These are phyloP conservation scores for Camellia japonica DNA, from an alignment of 148 eudicot species.

Conservation along the genomic window DNA sequence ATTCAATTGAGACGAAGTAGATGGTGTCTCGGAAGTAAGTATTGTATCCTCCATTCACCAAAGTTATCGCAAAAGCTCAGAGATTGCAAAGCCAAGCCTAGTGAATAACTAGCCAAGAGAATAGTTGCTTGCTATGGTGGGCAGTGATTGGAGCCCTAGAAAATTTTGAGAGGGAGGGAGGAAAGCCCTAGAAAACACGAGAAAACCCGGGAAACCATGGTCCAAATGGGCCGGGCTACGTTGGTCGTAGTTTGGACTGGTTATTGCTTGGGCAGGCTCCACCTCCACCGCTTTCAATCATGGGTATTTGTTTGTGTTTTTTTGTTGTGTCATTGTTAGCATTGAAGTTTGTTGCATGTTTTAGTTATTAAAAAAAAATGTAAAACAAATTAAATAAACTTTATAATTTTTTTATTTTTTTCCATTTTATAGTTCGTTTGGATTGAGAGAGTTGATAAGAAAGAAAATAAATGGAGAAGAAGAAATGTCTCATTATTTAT, in stretches of 20 bases:
- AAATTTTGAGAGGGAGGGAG: not conserved
- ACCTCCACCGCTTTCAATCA: too few species aligned
- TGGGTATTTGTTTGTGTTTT: too few species aligned
- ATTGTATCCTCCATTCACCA: slow-evolving; percentile 36
- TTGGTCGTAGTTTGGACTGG: not conserved
- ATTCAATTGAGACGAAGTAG: slow-evolving; percentile 32
- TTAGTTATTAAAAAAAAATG: too few species aligned
- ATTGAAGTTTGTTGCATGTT: too few species aligned
- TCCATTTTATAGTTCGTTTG: too few species aligned
- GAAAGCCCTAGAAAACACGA: slow-evolving; percentile 8
- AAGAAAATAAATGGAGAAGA: too few species aligned
- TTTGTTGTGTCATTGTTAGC: too few species aligned
- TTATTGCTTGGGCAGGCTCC: not conserved
- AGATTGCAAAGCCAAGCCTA: not conserved
- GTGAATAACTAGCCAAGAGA: not conserved
- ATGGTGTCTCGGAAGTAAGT: slow-evolving; percentile 30
- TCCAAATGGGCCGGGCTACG: not conserved
- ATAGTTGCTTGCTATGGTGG: not conserved
- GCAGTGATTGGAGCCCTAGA: not conserved
- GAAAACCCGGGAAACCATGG: not conserved
- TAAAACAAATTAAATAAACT: too few species aligned
- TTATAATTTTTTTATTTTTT: too few species aligned
- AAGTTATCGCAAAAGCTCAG: not conserved
- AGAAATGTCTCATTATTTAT: too few species aligned
- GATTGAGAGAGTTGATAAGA: too few species aligned